phyloP scores from a whole-genome alignment of 371 early-diverging fungal species.

The Mucor plumbeus region DNA sequence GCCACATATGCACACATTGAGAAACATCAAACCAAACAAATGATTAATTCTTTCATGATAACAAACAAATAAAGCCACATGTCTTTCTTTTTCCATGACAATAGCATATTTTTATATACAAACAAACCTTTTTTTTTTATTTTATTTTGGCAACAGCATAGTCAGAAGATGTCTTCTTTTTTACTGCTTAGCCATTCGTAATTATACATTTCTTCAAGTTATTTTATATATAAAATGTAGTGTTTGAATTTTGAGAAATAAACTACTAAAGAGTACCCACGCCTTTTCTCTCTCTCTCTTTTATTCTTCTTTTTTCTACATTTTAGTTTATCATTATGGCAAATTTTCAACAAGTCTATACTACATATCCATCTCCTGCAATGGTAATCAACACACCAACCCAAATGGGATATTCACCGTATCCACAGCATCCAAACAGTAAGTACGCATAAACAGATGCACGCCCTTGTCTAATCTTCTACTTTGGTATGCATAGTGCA shows the following conservation, averaged over 20 bases:
- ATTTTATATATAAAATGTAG: neutral
- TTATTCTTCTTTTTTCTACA: neutral
- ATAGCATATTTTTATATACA: neutral
- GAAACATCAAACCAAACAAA: neutral
- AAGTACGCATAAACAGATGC: neutral
- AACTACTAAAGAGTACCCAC: neutral
- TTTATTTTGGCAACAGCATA: neutral
- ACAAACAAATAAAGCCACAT: constrained; percentile 8
- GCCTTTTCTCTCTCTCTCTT: neutral
- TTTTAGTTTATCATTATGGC: neutral
- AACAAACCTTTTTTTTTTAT: neutral
- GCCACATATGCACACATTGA: too few relatives aligned
- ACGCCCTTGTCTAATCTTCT: neutral
- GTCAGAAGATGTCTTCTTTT: neutral
- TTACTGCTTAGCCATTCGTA: constrained; percentile 1
- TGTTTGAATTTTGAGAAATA: neutral
- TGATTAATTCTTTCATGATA: neutral
- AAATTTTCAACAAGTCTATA: neutral
- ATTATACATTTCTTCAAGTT: neutral
- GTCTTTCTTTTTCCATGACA: neutral
- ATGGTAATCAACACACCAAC: neutral
- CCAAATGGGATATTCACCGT: neutral
- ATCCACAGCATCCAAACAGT: neutral
- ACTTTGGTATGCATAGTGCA: neutral
- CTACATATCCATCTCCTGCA: neutral